Conservation (phyloP, 345 rosid genomes). For the Cardiospermum halicacabum region DNA sequence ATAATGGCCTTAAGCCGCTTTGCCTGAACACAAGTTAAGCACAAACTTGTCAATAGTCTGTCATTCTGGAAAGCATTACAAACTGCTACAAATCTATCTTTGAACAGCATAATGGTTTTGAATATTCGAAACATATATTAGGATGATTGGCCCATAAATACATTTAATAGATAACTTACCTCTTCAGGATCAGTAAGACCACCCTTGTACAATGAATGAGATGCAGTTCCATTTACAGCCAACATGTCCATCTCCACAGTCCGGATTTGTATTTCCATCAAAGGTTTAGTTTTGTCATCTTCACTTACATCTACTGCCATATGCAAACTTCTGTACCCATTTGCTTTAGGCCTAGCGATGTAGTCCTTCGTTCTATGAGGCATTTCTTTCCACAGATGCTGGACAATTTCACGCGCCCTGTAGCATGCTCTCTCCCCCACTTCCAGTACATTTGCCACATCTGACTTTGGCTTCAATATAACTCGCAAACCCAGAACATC, state of each 20-base stretch:
- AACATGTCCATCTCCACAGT: slow-evolving; percentile 75
- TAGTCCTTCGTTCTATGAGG: slow-evolving; percentile 84
- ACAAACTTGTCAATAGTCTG: neutral
- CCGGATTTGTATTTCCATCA: slow-evolving; percentile 91
- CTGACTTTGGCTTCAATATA: slow-evolving; percentile 50
- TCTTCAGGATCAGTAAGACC: slow-evolving; percentile 87
- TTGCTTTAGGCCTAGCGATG: slow-evolving; percentile 68
- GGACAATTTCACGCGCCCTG: slow-evolving; percentile 54
- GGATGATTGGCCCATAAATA: neutral
- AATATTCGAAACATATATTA: neutral
- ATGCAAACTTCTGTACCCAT: slow-evolving; percentile 86
- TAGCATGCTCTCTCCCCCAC: slow-evolving; percentile 67
- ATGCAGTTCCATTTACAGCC: slow-evolving; percentile 82
- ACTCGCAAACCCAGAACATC: slow-evolving; percentile 83
- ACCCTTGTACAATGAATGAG: slow-evolving; percentile 85
- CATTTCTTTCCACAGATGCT: slow-evolving; percentile 73
- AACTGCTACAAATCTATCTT: neutral
- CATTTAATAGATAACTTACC: slow-evolving; percentile 31
- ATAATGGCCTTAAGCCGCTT: slow-evolving; percentile 83
- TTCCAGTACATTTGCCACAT: slow-evolving; percentile 22
- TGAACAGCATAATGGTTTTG: neutral
- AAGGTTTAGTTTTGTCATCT: slow-evolving; percentile 48
- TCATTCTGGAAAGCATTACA: neutral
- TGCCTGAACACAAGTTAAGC: slow-evolving; percentile 37
- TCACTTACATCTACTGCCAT: slow-evolving; percentile 92